Evolutionary conservation across 1,139 yeast genomes (phyloP), one percentile per base, ranked within the genome.

Genomic region (Arxiozyma bovina): DNA sequence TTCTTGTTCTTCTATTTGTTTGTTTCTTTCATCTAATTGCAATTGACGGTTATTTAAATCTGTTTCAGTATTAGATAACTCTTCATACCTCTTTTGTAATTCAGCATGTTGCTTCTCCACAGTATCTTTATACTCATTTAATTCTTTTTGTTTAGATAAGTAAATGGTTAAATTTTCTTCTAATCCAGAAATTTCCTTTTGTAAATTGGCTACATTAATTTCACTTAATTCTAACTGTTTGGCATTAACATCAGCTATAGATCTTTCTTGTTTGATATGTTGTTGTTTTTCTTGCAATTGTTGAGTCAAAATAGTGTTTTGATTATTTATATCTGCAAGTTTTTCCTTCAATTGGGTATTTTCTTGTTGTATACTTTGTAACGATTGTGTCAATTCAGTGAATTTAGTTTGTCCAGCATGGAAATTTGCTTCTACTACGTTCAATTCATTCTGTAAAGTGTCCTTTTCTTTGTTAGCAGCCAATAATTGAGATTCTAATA

Each of bases 401-500:
- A 86, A 77, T 61, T 87, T 84, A 0, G 82, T 67, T 56, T 87
- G 86, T 48, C 87, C 78, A 15, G 89, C 83, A 65, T 87, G 85
- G 61, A 81, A 79, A 60, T 83, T 86, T 9, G 96, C 96, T 68
- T 91, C 96, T 1, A 90, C 79, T 50, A 88, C 77, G 0, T 90
- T 81, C 2, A 88, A 77, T 62, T 91, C 95, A 52, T 88, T 81
- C 62, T 87, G 77, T 60, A 91, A 76, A 53, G 83, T 79, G 58
- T 83, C 88, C 15, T 86, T 79, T 64, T 90, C 97, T 57, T 77
- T 79, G 54, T 78, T 81, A 1, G 91, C 81, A 22, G 77, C 70
- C 12, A 74, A 72, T 60, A 89, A 75, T 50, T 79, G 76, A 6
- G 76, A 70, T 66, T 88, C 91, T 48, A 88, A 86, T 61, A 82